These are phyloP conservation scores for Barnettozyma vustinii DNA, from an alignment of 805 yeast species.

Conservation along the genomic window DNA sequence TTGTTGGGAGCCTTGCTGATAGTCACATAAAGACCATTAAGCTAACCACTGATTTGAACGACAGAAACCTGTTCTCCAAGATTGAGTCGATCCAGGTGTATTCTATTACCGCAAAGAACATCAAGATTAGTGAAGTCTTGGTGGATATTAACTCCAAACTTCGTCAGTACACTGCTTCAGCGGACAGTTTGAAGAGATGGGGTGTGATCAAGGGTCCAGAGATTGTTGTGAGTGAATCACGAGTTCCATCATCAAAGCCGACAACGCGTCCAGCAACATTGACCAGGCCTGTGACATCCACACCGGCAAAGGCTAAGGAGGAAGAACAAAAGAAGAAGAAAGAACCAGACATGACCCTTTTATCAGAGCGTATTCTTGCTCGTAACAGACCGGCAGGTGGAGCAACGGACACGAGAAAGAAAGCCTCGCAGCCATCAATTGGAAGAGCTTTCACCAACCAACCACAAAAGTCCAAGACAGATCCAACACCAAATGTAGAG, in stretches of 20 bases:
- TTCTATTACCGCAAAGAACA: slow-evolving; percentile 26
- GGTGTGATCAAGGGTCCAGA: slow-evolving; percentile 24
- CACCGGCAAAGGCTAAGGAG: slow-evolving; percentile 1
- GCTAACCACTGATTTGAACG: slow-evolving; percentile 24
- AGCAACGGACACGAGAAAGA: slow-evolving; percentile 5
- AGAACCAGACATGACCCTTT: slow-evolving; percentile 18
- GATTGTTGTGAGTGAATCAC: slow-evolving; percentile 1
- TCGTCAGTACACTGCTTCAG: slow-evolving; percentile 8
- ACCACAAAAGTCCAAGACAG: slow-evolving; percentile 5
- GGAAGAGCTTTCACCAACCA: slow-evolving; percentile 10
- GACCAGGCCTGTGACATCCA: background rate
- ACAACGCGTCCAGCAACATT: background rate
- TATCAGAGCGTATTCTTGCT: slow-evolving; percentile 13
- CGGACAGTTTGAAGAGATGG: slow-evolving; percentile 17
- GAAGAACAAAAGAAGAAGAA: background rate
- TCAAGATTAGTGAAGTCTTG: slow-evolving; percentile 16
- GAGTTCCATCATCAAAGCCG: background rate
- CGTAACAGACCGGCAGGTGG: slow-evolving; percentile 7
- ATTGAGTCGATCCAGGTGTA: slow-evolving; percentile 36
- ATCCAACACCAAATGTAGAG: slow-evolving; percentile 5
- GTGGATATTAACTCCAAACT: slow-evolving; percentile 10
- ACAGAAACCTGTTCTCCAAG: slow-evolving; percentile 26
- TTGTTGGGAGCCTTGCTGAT: slow-evolving; percentile 31
- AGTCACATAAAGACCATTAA: slow-evolving; percentile 11
- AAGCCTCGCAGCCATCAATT: slow-evolving; percentile 13